These are phyloP conservation scores for Lagenidium sp. DNA, from an alignment of 352 stramenopile species.

Conservation along the genomic window DNA sequence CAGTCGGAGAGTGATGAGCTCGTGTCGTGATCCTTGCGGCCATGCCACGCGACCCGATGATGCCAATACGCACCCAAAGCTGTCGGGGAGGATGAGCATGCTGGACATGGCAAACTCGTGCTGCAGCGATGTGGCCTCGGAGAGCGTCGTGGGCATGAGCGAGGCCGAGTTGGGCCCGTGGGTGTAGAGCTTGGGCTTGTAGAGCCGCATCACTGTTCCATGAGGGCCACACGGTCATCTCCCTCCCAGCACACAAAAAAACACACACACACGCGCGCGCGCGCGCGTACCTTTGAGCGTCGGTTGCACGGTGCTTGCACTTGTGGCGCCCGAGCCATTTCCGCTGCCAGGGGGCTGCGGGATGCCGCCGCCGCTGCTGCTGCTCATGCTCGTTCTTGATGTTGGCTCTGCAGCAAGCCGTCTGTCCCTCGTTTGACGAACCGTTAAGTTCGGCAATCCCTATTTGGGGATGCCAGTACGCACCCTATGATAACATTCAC, in stretches of 20 bases:
- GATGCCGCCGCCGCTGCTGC: slow-evolving; percentile 7
- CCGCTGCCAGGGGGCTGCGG: slow-evolving; percentile 12
- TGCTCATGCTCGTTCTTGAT: too few relatives aligned
- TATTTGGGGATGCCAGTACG: too few relatives aligned
- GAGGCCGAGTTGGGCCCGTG: slow-evolving; percentile 39
- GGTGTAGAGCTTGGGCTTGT: slow-evolving; percentile 82
- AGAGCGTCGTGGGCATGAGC: slow-evolving; percentile 52
- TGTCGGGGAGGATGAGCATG: slow-evolving; percentile 86
- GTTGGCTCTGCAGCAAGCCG: too few relatives aligned
- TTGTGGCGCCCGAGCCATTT: slow-evolving; percentile 1
- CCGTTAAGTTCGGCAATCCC: too few relatives aligned
- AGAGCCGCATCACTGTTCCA: slow-evolving; percentile 90
- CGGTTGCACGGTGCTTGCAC: slow-evolving; percentile 24
- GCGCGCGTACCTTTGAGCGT: slow-evolving; percentile 57
- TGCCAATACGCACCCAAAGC: slow-evolving; percentile 58
- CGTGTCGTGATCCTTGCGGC: too few relatives aligned
- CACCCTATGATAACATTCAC: background rate
- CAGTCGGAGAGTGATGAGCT: background rate
- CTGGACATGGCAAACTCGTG: slow-evolving; percentile 85
- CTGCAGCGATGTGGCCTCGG: slow-evolving; percentile 27
- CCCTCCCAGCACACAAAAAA: background rate
- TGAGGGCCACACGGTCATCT: background rate
- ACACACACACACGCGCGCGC: background rate
- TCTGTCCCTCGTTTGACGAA: slow-evolving; percentile 6
- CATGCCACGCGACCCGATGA: too few relatives aligned